These are phyloP conservation scores for Leishmania tropica DNA, from an alignment of 208 protist species.

Conservation along the genomic window DNA sequence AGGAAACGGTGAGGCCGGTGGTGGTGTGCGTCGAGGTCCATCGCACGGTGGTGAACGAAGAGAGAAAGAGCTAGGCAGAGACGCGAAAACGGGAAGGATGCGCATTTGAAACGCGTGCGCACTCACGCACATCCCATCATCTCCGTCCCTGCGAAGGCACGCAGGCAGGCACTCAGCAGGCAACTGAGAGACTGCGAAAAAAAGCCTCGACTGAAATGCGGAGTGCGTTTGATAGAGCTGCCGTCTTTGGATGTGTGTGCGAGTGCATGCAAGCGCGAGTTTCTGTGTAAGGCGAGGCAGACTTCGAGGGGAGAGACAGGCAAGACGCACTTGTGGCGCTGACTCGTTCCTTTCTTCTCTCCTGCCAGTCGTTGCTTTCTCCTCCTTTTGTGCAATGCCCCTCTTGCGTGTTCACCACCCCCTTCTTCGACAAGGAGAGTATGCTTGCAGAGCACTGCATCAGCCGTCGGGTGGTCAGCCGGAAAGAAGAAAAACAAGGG, in stretches of 20 bases:
- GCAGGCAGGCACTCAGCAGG: background rate
- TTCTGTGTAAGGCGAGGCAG: background rate
- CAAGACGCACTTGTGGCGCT: background rate
- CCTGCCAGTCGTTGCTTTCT: background rate
- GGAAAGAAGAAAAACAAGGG: background rate
- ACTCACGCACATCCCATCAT: background rate
- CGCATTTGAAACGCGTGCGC: background rate
- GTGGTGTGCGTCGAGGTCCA: background rate
- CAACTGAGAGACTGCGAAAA: background rate
- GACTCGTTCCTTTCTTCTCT: background rate
- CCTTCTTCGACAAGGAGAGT: background rate
- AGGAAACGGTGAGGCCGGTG: background rate
- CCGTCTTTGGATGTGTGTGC: background rate
- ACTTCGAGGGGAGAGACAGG: background rate
- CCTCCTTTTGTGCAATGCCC: background rate
- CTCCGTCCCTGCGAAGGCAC: background rate
- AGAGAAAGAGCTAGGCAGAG: background rate
- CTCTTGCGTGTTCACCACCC: background rate
- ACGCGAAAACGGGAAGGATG: background rate
- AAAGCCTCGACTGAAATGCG: background rate
- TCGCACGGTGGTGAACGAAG: background rate
- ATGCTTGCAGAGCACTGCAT: background rate
- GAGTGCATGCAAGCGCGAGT: background rate
- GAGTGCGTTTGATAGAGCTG: no score
- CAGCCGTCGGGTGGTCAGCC: background rate